These are phyloP conservation scores for Blakeslea trispora DNA, from an alignment of 371 early-diverging fungal species.

Conservation along the genomic window DNA sequence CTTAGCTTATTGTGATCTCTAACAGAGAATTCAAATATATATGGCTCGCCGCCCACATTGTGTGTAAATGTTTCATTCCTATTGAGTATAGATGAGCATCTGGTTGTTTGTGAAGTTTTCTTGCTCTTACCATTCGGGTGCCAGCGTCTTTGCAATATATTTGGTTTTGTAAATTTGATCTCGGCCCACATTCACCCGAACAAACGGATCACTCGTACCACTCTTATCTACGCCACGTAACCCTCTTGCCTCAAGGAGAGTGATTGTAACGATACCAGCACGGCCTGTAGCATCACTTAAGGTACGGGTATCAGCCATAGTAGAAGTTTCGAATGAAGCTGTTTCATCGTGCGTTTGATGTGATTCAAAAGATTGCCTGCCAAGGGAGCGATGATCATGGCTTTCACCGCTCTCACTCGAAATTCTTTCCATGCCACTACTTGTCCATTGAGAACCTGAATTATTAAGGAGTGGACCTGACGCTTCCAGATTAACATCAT, in stretches of 20 bases:
- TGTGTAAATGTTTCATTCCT: conserved; percentile 43
- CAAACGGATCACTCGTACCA: conserved; percentile 66
- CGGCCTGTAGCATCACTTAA: conserved; percentile 29
- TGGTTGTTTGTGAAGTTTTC: too few species aligned
- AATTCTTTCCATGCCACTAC: conserved; percentile 3
- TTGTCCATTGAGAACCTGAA: not conserved
- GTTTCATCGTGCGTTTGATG: conserved; percentile 18
- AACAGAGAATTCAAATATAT: conserved; percentile 56
- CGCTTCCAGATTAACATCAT: conserved; percentile 23
- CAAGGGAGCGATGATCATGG: not conserved
- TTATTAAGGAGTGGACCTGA: conserved; percentile 20
- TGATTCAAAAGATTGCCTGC: not conserved
- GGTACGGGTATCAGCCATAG: conserved; percentile 13
- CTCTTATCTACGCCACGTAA: conserved; percentile 65
- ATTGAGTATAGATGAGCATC: too few species aligned
- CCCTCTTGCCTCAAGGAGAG: conserved; percentile 58
- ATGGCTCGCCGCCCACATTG: conserved; percentile 42
- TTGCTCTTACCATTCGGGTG: conserved; percentile 65
- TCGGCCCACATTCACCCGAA: conserved; percentile 54
- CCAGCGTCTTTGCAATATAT: conserved; percentile 72
- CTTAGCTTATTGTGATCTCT: conserved; percentile 72
- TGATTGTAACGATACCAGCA: conserved; percentile 50
- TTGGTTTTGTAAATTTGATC: conserved; percentile 74
- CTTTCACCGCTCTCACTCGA: conserved; percentile 13
- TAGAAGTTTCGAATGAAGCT: conserved; percentile 17